phyloP scores from a whole-genome alignment of 192 early-diverging fungal genomes.

The Blastocladiella britannica region DNA sequence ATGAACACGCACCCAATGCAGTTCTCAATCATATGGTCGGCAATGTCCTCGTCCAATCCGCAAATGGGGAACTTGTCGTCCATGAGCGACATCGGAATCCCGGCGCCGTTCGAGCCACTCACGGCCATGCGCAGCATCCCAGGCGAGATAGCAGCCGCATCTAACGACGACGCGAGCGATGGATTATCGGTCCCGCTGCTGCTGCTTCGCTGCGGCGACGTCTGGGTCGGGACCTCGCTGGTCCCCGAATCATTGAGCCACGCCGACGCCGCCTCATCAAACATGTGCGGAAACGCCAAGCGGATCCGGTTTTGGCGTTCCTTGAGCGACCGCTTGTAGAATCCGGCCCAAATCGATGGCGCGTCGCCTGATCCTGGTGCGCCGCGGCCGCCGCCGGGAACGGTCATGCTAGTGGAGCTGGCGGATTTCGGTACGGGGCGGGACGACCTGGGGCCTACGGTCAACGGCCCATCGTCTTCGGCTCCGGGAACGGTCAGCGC shows the following conservation, averaged over 20 bases:
- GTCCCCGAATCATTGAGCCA: constrained; percentile 9
- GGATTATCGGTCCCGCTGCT: constrained; percentile 8
- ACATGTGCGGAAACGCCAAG: constrained; percentile 36
- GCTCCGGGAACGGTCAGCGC: no score
- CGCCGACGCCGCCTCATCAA: no score
- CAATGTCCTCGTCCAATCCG: constrained; percentile 39
- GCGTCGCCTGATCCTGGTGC: no score
- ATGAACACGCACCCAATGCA: constrained; percentile 30
- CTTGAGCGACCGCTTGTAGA: constrained; percentile 51
- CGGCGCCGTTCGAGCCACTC: constrained; percentile 8
- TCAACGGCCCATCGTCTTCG: no score
- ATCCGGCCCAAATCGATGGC: constrained; percentile 39
- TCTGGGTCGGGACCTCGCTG: constrained; percentile 9
- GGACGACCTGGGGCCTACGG: no score
- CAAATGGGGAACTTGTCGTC: constrained; percentile 33
- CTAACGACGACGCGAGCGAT: no score
- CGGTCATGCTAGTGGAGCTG: no score
- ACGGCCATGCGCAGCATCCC: constrained; percentile 14
- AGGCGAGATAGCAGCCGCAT: no score
- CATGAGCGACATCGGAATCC: constrained; percentile 6
- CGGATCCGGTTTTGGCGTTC: constrained; percentile 44
- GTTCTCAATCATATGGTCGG: constrained; percentile 64
- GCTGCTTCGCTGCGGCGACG: constrained; percentile 10
- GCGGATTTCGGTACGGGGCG: no score
- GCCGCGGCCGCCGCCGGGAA: no score